Evolutionary conservation across 768 basidiomycete genomes (phyloP).

Genomic region (Crepidotus variabilis): DNA sequence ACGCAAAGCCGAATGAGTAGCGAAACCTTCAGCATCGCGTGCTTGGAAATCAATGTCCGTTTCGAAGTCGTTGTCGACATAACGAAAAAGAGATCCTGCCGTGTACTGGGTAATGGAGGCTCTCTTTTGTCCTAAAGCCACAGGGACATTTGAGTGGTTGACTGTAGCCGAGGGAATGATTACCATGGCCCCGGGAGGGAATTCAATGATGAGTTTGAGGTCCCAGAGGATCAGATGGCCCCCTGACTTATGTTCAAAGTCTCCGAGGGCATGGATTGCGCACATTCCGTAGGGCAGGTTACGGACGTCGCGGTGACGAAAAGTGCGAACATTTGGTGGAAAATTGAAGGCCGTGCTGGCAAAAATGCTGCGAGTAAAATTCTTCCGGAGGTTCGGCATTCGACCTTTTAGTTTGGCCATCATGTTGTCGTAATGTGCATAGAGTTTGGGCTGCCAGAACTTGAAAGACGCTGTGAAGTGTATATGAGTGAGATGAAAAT

Average conservation of each 20-base stretch:
- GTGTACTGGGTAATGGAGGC: constrained; percentile 2
- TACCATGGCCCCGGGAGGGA: neutral
- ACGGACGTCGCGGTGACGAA: neutral
- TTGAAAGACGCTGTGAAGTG: neutral
- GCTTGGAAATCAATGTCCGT: too few relatives aligned
- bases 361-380: neutral
- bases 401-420: neutral
- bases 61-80: neutral
- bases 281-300: constrained; percentile 1
- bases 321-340: neutral
- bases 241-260: neutral
- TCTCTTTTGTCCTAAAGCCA: neutral
- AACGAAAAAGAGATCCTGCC: neutral
- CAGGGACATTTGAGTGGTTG: neutral
- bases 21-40: too few relatives aligned
- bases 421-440: neutral
- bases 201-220: neutral
- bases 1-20: too few relatives aligned
- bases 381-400: neutral
- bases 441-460: neutral
- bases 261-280: neutral
- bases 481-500: neutral
- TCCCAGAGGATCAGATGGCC: constrained; percentile 5
- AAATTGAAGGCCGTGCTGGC: neutral
- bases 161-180: neutral